Evolutionary conservation across 164 flowering plant species (phyloP).

Genomic region (Malania oleifera): DNA sequence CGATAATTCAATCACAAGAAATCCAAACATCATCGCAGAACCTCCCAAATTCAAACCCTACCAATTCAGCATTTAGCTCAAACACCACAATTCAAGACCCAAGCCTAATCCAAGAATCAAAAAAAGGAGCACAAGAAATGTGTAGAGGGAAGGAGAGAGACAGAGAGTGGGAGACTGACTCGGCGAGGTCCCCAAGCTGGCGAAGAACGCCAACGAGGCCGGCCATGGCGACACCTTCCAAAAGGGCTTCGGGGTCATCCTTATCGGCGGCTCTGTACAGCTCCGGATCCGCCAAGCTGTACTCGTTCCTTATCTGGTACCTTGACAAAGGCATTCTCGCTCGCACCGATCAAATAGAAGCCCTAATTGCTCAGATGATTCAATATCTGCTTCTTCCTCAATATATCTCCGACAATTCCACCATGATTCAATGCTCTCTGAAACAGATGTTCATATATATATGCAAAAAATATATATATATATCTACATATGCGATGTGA

Average conservation of each 20-base stretch:
- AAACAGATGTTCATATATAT: too few relatives aligned
- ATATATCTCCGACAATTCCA: slow-evolving; percentile 12
- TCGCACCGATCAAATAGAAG: slow-evolving; percentile 3
- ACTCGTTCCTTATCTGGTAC: slow-evolving; percentile 76
- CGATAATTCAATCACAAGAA: too few relatives aligned
- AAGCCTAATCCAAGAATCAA: neutral
- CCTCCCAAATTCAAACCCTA: slow-evolving; percentile 11
- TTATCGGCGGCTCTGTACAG: slow-evolving; percentile 72
- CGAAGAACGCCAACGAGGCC: slow-evolving; percentile 93
- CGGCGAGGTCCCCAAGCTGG: slow-evolving; percentile 95
- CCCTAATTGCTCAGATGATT: slow-evolving; percentile 14
- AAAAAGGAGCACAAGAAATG: neutral
- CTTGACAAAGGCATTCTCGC: slow-evolving; percentile 73
- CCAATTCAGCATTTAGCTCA: neutral
- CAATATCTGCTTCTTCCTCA: neutral
- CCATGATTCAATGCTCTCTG: slow-evolving; percentile 6
- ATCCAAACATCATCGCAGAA: neutral
- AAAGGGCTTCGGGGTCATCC: slow-evolving; percentile 93
- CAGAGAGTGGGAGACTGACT: slow-evolving; percentile 42
- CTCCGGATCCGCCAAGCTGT: slow-evolving; percentile 88
- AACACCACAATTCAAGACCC: slow-evolving; percentile 7
- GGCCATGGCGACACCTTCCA: slow-evolving; percentile 98
- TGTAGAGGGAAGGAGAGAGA: slow-evolving; percentile 1
- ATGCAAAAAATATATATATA: too few relatives aligned
- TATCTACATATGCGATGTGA: too few relatives aligned